Percentiles rank a stretch among this genome's conserved stretches.
phyloP scores from a whole-genome alignment of 2,329 filamentous ascomycete species.

The Penicillium sp. region DNA sequence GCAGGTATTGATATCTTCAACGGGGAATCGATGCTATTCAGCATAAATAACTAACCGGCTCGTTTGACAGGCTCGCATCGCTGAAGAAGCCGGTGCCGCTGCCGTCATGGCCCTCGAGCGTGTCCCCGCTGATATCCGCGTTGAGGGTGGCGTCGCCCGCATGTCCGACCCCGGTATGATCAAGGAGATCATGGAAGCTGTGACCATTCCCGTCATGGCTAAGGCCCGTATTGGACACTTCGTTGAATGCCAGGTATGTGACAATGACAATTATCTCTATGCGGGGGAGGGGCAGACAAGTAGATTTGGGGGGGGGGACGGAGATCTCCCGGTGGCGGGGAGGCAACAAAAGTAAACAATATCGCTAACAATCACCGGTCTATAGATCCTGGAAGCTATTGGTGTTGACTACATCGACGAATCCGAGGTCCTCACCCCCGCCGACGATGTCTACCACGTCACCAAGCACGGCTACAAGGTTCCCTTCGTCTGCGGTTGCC shows the following conservation, averaged over 20 bases:
- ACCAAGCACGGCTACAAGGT: constrained; percentile 79
- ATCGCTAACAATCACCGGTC: constrained; percentile 1
- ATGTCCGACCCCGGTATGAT: constrained; percentile 97
- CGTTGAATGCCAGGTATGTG: constrained; percentile 79
- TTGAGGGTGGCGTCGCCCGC: constrained; percentile 86
- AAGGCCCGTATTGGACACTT: constrained; percentile 98
- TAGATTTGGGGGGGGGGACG: not conserved
- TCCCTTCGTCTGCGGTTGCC: constrained; percentile 95
- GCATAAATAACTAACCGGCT: not conserved
- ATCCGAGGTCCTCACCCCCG: constrained; percentile 93
- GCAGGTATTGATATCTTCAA: constrained; percentile 52
- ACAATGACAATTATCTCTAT: not conserved
- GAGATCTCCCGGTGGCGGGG: not conserved
- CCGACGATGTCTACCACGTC: constrained; percentile 86
- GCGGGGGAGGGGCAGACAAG: not conserved
- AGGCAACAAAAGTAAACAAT: not conserved
- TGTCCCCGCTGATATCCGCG: constrained; percentile 92
- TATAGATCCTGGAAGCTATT: constrained; percentile 84
- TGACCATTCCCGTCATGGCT: constrained; percentile 98
- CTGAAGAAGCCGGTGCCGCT: constrained; percentile 90
- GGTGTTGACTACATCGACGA: constrained; percentile 98
- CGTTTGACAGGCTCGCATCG: constrained; percentile 74
- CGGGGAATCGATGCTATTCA: not conserved
- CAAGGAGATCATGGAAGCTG: constrained; percentile 88
- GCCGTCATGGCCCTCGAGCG: constrained; percentile 99